Percentiles rank a stretch among this genome's conserved stretches.
Conservation (phyloP, 2,329 filamentous ascomycete species). For the Dothidotthia symphoricarpi region DNA sequence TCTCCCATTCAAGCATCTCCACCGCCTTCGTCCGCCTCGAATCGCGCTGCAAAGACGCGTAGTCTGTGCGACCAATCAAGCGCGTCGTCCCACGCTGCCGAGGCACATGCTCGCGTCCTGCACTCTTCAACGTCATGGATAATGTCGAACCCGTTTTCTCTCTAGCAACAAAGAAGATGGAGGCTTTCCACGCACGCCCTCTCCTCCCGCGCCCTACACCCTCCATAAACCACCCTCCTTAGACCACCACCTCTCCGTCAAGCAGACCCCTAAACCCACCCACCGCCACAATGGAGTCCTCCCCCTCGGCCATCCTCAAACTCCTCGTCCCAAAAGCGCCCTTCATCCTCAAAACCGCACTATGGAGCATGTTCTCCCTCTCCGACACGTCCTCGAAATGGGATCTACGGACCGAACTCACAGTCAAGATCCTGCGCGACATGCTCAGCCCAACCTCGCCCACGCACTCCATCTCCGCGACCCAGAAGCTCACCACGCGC, state of each 20-base stretch:
- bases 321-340: conserved; percentile 51
- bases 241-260: neutral
- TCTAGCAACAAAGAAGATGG: no score
- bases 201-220: no score
- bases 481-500: conserved; percentile 61
- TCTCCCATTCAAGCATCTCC: no score
- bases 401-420: conserved; percentile 72
- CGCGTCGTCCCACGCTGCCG: no score
- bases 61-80: no score
- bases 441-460: conserved; percentile 31
- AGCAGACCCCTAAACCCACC: no score
- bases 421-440: conserved; percentile 66
- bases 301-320: conserved; percentile 36
- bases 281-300: conserved; percentile 32
- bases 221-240: neutral
- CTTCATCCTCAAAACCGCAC: conserved; percentile 59
- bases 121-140: no score
- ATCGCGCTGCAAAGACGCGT: no score
- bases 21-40: no score
- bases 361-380: conserved; percentile 64
- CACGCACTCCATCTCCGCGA: conserved; percentile 29
- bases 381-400: conserved; percentile 73
- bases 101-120: no score
- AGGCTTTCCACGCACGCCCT: no score
- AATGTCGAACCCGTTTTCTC: no score